Base-by-base conservation (phyloP, 2,329 filamentous ascomycete species). In the Cordyceps cateniannulata region DNA sequence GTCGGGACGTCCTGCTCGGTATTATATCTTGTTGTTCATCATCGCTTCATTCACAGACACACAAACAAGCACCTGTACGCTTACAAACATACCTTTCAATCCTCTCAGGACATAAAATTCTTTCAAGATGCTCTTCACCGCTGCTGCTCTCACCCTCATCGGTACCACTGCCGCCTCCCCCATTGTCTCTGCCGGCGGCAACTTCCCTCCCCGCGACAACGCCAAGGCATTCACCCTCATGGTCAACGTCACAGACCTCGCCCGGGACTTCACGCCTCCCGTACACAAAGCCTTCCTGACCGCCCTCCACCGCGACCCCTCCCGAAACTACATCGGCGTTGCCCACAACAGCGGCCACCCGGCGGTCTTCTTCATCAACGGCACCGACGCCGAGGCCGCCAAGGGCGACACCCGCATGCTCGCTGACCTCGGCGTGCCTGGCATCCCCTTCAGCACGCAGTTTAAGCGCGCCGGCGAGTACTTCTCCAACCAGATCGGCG, bases 81-180 rank as follows among this genome's bases (percentile, higher is more conserved):
- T 9, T n/a, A n/a, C n/a, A n/a, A 49, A 29, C 14, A 25, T 3
- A 29, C 80, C 60, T 69, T 73, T 56, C 75, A 72, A 5, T 22
- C 20, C 10, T 22, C 7, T 20, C 9, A 45, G 10, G 14, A n/a
- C 5, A 2, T 12, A 3, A 7, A 70, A 62, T 83, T 83, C 65
- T 79, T 80, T 49, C 75, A 77, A 66, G 3, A 55, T 55, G 52
- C 80, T 80, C 40, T 76, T 78, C 60, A 74, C 77, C 8, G 69
- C 67, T 16, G 67, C 52, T 20, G 38, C 48, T 24, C 29, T 54
- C 29, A 40, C 50, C n/a, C 57, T 62, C 27, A 35, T 47, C 45
- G 29, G 51, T 35, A 10, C 56, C 18, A 47, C 53, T 22, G 40
- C 57, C 22, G 61, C 61, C 48, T 48, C 47, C 27, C 60, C 54